Conservation (phyloP, 106 monocot species). For the Narthecium ossifragum region DNA sequence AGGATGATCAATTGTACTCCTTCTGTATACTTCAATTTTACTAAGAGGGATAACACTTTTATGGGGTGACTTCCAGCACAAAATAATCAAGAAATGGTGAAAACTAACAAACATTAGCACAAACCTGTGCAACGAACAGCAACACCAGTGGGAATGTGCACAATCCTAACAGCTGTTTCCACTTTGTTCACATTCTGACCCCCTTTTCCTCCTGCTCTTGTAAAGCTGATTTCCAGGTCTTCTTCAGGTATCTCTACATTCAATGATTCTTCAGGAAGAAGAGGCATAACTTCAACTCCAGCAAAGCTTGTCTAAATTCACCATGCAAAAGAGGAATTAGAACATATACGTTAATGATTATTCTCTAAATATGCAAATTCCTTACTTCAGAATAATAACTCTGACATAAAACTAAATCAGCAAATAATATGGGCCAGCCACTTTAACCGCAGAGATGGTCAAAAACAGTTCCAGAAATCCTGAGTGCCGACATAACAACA, state of each 20-base stretch:
- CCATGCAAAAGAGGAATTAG: not conserved
- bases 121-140: conserved; percentile 90
- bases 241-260: conserved; percentile 91
- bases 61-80: too few relatives aligned
- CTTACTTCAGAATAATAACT: not conserved
- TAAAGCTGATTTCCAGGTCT: conserved; percentile 77
- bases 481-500: not conserved
- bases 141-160: conserved; percentile 90
- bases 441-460: not conserved
- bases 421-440: not conserved
- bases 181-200: conserved; percentile 99
- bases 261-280: conserved; percentile 84
- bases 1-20: too few relatives aligned
- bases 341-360: not conserved
- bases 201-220: conserved; percentile 90
- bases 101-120: conserved; percentile 6
- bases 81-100: not conserved
- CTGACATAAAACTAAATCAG: not conserved
- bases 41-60: too few relatives aligned
- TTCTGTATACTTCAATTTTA: too few relatives aligned
- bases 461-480: not conserved
- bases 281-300: conserved; percentile 97
- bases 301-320: conserved; percentile 80
- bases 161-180: conserved; percentile 90
- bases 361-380: not conserved